Conservation (phyloP, 129 eudicot species). For the Chrysanthemum seticuspe region DNA sequence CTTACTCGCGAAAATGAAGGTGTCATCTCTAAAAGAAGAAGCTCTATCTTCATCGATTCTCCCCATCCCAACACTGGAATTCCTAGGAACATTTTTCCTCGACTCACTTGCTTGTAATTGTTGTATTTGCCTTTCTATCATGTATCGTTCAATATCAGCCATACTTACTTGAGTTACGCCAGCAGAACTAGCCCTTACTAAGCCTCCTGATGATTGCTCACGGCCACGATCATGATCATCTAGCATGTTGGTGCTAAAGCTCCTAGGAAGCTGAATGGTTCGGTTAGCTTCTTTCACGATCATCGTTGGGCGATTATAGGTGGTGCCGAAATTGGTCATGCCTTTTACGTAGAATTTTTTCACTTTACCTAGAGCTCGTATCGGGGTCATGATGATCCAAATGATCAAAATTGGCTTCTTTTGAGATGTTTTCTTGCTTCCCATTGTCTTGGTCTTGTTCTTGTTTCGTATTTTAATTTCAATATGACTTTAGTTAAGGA, state of each 20-base stretch:
- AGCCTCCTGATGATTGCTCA: conserved; percentile 20
- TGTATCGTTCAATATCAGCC: conserved; percentile 23
- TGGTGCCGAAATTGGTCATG: conserved; percentile 39
- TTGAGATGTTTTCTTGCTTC: conserved; percentile 24
- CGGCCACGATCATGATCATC: not conserved
- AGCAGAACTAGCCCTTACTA: conserved; percentile 42
- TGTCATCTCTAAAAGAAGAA: conserved; percentile 26
- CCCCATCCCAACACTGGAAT: conserved; percentile 45
- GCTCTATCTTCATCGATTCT: conserved; percentile 51
- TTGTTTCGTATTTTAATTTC: not conserved
- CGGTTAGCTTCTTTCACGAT: conserved; percentile 10
- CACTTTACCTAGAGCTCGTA: conserved; percentile 46
- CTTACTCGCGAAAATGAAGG: not conserved
- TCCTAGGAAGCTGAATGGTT: conserved; percentile 31
- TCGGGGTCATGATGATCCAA: conserved; percentile 39
- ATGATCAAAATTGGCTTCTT: conserved; percentile 22
- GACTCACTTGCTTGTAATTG: conserved; percentile 10
- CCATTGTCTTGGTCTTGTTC: conserved; percentile 21
- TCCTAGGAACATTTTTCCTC: conserved; percentile 33
- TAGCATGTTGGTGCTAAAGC: conserved; percentile 22
- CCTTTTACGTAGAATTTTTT: conserved; percentile 49
- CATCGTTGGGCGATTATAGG: conserved; percentile 20
- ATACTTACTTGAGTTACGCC: not conserved
- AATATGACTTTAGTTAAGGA: conserved; percentile 11
- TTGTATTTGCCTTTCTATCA: conserved; percentile 8